phyloP scores from a whole-genome alignment of 306 rosid genomes.

The Begonia masoniana region DNA sequence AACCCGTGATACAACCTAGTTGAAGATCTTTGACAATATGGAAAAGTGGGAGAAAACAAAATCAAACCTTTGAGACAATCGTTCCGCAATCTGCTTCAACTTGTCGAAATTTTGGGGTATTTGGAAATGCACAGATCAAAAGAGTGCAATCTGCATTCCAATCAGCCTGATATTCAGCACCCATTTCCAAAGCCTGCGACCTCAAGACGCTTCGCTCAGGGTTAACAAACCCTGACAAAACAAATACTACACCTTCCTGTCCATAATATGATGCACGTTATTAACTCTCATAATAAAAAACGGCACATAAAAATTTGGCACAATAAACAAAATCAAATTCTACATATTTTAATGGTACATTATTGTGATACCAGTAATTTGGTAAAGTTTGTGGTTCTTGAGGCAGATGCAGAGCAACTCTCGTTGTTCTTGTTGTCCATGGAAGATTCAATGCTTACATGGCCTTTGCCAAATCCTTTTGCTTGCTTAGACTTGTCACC shows the following conservation, averaged over 20 bases:
- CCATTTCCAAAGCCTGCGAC: conserved; percentile 89
- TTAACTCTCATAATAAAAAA: conserved; percentile 5
- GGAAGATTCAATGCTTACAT: neutral
- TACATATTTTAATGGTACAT: neutral
- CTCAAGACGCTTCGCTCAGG: conserved; percentile 78
- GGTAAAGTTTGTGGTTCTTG: conserved; percentile 29
- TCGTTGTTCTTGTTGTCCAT: conserved; percentile 18
- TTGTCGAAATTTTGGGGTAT: conserved; percentile 83
- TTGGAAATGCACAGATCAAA: conserved; percentile 83
- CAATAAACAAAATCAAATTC: conserved; percentile 5
- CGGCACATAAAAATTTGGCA: neutral
- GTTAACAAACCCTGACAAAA: conserved; percentile 85
- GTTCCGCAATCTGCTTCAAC: conserved; percentile 89
- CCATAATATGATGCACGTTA: conserved; percentile 7
- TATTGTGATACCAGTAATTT: conserved; percentile 47
- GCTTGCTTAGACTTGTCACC: conserved; percentile 18
- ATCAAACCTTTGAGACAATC: conserved; percentile 65
- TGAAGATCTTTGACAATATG: no score
- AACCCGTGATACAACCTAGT: no score
- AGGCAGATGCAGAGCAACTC: conserved; percentile 18
- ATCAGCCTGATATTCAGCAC: conserved; percentile 76
- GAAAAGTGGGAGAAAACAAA: neutral
- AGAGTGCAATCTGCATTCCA: conserved; percentile 81
- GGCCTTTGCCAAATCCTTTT: conserved; percentile 14
- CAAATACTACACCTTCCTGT: conserved; percentile 92